Conservation (phyloP, 176 grass and related monocot species). For the Juncus effusus region DNA sequence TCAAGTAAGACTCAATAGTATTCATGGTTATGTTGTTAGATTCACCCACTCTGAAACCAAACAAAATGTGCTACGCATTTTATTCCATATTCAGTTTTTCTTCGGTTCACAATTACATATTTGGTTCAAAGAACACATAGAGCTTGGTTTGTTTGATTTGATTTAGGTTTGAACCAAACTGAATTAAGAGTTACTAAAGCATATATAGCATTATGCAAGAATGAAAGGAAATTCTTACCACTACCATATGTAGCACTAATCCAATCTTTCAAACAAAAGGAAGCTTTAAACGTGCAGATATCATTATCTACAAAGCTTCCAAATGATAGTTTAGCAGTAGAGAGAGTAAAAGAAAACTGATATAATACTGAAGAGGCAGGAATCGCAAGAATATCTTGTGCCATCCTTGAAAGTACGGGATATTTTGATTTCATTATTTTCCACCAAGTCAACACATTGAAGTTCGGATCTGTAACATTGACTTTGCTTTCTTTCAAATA, state of each 20-base stretch:
- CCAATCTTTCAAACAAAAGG: not conserved
- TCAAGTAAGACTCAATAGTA: too few species aligned
- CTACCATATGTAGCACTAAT: not conserved
- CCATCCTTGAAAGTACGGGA: constrained; percentile 16
- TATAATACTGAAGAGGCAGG: not conserved
- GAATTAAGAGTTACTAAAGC: too few species aligned
- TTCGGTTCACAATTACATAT: too few species aligned
- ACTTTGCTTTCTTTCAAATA: constrained; percentile 19
- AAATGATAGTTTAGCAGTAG: not conserved
- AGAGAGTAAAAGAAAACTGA: not conserved
- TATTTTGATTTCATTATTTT: constrained; percentile 13
- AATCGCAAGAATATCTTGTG: constrained; percentile 12
- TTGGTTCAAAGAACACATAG: too few species aligned
- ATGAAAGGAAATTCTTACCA: not conserved
- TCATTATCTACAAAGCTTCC: not conserved
- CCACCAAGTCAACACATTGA: constrained; percentile 25
- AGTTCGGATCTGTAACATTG: not conserved
- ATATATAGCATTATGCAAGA: not conserved
- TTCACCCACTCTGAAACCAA: too few species aligned
- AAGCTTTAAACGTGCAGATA: not conserved
- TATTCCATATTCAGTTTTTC: too few species aligned
- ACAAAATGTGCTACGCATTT: too few species aligned
- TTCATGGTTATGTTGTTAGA: too few species aligned
- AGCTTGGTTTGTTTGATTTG: too few species aligned
- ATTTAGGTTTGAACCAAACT: too few species aligned